phyloP scores from a whole-genome alignment of 2,329 filamentous ascomycete species.

The Fusarium buxicola region DNA sequence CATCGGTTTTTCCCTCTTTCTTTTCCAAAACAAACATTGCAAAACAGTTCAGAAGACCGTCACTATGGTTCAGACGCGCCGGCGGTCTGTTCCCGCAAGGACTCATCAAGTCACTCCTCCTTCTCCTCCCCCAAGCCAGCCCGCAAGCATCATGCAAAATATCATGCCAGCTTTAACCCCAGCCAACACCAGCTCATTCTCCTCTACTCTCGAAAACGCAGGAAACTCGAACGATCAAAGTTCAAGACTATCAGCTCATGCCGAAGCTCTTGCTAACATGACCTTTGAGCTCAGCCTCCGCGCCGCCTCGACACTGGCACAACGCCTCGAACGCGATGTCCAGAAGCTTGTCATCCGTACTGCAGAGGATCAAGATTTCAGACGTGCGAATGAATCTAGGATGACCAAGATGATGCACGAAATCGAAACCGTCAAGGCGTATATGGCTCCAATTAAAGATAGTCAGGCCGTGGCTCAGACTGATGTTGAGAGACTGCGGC shows the following conservation, averaged over 20 bases:
- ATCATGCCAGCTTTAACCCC: background rate
- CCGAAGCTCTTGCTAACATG: conserved; percentile 52
- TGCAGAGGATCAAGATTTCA: conserved; percentile 46
- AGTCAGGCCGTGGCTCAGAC: conserved; percentile 17
- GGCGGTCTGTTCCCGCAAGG: conserved; percentile 26
- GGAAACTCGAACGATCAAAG: background rate
- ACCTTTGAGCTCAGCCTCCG: conserved; percentile 53
- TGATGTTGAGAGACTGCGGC: conserved; percentile 35
- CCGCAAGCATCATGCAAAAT: background rate
- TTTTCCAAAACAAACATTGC: too few relatives aligned
- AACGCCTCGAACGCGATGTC: conserved; percentile 49
- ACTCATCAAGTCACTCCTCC: background rate
- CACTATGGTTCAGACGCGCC: conserved; percentile 30
- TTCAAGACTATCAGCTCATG: conserved; percentile 40
- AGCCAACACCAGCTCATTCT: background rate
- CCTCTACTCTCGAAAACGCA: background rate
- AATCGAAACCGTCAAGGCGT: conserved; percentile 47
- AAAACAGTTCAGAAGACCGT: background rate
- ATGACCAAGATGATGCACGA: conserved; percentile 48
- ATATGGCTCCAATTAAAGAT: conserved; percentile 34
- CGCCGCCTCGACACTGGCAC: conserved; percentile 43
- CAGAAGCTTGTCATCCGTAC: conserved; percentile 43
- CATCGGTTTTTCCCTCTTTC: too few relatives aligned
- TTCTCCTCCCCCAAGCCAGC: conserved; percentile 13
- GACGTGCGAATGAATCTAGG: conserved; percentile 46